These are phyloP conservation scores for Zanthoxylum bungeanum DNA, from an alignment of 345 rosid genomes.

Conservation along the genomic window DNA sequence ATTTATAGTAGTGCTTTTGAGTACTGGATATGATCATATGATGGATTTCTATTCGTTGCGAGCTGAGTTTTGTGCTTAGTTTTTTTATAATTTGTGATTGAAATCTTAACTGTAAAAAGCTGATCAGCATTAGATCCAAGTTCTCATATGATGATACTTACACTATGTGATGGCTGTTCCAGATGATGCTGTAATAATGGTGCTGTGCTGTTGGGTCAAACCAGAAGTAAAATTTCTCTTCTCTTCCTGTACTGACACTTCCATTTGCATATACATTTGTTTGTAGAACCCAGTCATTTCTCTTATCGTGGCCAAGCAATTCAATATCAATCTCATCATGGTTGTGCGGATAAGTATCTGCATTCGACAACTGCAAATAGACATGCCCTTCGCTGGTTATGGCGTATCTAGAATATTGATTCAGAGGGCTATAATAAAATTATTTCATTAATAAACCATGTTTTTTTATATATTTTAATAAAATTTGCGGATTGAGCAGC, in stretches of 20 bases:
- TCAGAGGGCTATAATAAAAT: too few relatives aligned
- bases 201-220: constrained; percentile 74
- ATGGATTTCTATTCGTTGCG: too few relatives aligned
- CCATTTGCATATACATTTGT: constrained; percentile 87
- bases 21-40: too few relatives aligned
- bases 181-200: constrained; percentile 79
- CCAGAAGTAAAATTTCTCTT: constrained; percentile 91
- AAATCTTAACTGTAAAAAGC: too few relatives aligned
- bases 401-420: too few relatives aligned
- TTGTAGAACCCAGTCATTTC: constrained; percentile 79
- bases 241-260: constrained; percentile 72
- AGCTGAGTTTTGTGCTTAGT: too few relatives aligned
- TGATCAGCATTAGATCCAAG: too few relatives aligned
- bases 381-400: not conserved
- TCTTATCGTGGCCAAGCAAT: constrained; percentile 71
- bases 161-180: constrained; percentile 85
- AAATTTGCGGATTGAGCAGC: too few relatives aligned
- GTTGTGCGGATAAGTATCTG: constrained; percentile 58
- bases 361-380: constrained; percentile 62
- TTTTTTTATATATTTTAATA: too few relatives aligned
- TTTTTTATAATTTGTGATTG: too few relatives aligned
- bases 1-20: too few relatives aligned
- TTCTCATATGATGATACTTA: constrained; percentile 30
- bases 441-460: too few relatives aligned
- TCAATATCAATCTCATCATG: constrained; percentile 96